Conservation (phyloP, 805 yeast species). For the Candida nitratophila region DNA sequence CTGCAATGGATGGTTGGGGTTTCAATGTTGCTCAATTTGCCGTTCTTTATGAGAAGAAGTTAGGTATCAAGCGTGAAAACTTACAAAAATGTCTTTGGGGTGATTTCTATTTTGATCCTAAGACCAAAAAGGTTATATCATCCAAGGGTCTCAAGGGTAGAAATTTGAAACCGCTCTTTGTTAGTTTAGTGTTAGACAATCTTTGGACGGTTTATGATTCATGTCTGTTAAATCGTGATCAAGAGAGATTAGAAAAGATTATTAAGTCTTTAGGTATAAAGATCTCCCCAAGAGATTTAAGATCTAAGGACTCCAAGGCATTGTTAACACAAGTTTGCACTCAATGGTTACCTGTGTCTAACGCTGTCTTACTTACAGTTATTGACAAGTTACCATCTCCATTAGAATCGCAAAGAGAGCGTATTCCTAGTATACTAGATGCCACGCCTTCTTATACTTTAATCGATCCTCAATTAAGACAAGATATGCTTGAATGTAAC, state of each 20-base stretch:
- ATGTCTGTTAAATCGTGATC: conserved; percentile 55
- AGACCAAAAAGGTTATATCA: conserved; percentile 74
- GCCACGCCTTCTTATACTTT: conserved; percentile 44
- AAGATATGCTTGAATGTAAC: conserved; percentile 63
- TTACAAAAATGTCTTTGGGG: conserved; percentile 94
- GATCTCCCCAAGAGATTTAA: conserved; percentile 65
- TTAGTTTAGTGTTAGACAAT: conserved; percentile 76
- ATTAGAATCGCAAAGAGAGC: conserved; percentile 56
- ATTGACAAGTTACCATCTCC: conserved; percentile 87
- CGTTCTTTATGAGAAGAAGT: conserved; percentile 71
- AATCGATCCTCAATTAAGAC: conserved; percentile 40
- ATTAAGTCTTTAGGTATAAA: conserved; percentile 59
- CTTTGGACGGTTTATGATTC: conserved; percentile 88
- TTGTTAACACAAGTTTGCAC: conserved; percentile 64
- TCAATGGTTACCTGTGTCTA: conserved; percentile 93
- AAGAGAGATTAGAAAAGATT: conserved; percentile 69
- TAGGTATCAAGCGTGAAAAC: conserved; percentile 76
- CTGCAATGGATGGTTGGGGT: conserved; percentile 97
- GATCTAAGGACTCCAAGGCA: conserved; percentile 67
- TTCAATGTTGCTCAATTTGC: conserved; percentile 87
- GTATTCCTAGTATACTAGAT: conserved; percentile 63
- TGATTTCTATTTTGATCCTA: conserved; percentile 82
- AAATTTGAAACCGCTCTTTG: conserved; percentile 72
- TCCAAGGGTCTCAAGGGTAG: conserved; percentile 58
- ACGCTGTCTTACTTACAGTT: conserved; percentile 76